Evolutionary conservation across 225 moss, liverwort and hornwort species (phyloP).

Genomic region (Climacium dendroides): DNA sequence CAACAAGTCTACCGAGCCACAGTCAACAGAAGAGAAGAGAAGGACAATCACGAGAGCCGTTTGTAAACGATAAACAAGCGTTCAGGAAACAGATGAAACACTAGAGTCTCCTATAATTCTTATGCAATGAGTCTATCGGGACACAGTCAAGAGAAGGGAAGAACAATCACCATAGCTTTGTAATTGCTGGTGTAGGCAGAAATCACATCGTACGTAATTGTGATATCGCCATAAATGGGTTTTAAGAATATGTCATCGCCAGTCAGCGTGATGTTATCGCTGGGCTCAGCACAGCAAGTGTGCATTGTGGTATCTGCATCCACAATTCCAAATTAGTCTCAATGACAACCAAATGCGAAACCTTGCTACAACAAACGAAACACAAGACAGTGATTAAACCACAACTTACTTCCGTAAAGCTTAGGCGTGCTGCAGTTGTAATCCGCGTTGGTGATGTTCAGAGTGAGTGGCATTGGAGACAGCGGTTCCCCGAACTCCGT

Average conservation of each 20-base stretch:
- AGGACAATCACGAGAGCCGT: background rate
- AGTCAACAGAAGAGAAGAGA: background rate
- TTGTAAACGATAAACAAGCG: background rate
- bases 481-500: constrained; percentile 59
- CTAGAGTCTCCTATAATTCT: background rate
- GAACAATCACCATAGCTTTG: constrained; percentile 12
- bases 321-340: background rate
- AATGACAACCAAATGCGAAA: background rate
- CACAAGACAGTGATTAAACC: background rate
- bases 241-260: background rate
- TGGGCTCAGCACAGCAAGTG: constrained; percentile 61
- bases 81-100: too few species aligned
- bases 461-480: constrained; percentile 30
- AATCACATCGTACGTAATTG: constrained; percentile 55
- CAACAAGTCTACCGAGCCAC: too few species aligned
- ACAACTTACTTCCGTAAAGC: constrained; percentile 26
- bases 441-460: constrained; percentile 32
- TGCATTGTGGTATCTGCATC: constrained; percentile 51
- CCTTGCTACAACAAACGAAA: background rate
- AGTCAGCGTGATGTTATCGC: background rate
- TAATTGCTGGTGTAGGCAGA: constrained; percentile 25
- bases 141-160: background rate
- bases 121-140: background rate
- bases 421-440: constrained; percentile 32
- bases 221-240: constrained; percentile 40